phyloP scores from a whole-genome alignment of 2,329 filamentous ascomycete species.

The Trichophyton benhamiae region DNA sequence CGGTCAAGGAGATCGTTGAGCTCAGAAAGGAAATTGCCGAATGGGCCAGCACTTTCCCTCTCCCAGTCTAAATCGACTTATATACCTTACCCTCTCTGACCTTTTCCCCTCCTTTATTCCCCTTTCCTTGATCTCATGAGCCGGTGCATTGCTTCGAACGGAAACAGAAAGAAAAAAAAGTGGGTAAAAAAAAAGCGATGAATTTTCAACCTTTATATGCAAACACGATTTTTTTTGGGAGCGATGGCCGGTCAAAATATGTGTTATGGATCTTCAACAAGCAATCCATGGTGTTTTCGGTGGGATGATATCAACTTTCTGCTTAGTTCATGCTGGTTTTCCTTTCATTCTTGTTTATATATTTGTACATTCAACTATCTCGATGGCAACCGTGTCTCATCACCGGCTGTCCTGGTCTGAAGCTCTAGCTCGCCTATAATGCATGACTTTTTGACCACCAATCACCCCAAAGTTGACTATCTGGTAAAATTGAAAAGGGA shows the following conservation, averaged over 20 bases:
- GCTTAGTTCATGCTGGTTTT: not conserved
- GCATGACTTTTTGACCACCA: not conserved
- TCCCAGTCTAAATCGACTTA: slow-evolving; percentile 47
- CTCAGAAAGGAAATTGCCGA: slow-evolving; percentile 78
- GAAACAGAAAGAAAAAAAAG: slow-evolving; percentile 7
- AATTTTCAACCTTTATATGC: slow-evolving; percentile 14
- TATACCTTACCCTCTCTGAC: not conserved
- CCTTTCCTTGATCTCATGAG: not conserved
- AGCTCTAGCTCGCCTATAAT: slow-evolving; percentile 2
- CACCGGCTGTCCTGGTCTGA: slow-evolving; percentile 4
- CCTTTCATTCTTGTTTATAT: not conserved
- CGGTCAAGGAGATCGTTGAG: slow-evolving; percentile 67
- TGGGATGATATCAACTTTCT: not conserved
- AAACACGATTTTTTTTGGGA: slow-evolving; percentile 11
- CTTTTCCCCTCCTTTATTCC: slow-evolving; percentile 2
- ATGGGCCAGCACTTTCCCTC: slow-evolving; percentile 84
- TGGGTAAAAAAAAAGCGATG: slow-evolving; percentile 8
- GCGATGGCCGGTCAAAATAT: slow-evolving; percentile 10
- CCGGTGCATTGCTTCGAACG: slow-evolving; percentile 3
- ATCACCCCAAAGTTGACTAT: not conserved
- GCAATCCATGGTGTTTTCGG: slow-evolving; percentile 15
- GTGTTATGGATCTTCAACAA: slow-evolving; percentile 16
- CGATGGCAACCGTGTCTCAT: slow-evolving; percentile 6
- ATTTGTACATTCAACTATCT: slow-evolving; percentile 1
- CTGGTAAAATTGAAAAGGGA: not conserved